Percentiles rank a stretch among this genome's conserved stretches.
These are phyloP conservation scores for Diatrype stigma DNA, from an alignment of 2,329 filamentous ascomycete genomes.

Conservation along the genomic window DNA sequence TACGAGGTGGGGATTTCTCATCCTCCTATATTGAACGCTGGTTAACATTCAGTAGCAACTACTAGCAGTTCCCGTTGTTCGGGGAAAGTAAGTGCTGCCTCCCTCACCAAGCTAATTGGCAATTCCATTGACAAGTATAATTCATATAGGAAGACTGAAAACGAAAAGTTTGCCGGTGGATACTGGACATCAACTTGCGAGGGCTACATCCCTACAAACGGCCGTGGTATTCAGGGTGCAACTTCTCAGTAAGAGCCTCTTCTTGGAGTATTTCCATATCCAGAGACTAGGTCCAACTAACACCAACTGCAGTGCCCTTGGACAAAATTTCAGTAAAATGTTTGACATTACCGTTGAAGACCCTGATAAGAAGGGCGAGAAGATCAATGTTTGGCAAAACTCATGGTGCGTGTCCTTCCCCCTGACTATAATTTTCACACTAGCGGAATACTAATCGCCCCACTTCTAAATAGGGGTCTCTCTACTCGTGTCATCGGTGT, in stretches of 20 bases:
- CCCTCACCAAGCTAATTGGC: neutral
- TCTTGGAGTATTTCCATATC: too few relatives aligned
- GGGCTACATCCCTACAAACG: constrained; percentile 93
- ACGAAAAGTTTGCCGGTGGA: constrained; percentile 96
- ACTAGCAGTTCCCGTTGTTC: constrained; percentile 89
- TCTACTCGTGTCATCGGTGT: constrained; percentile 96
- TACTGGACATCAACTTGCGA: constrained; percentile 97
- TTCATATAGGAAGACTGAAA: constrained; percentile 71
- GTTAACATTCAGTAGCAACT: constrained; percentile 49
- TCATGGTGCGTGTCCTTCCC: constrained; percentile 56
- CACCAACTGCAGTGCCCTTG: constrained; percentile 45
- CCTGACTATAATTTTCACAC: neutral
- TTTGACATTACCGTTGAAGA: constrained; percentile 98
- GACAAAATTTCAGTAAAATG: constrained; percentile 99
- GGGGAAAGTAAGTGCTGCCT: constrained; percentile 49
- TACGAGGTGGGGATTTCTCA: constrained; percentile 55
- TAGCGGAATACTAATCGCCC: neutral
- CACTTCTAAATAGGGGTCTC: constrained; percentile 57
- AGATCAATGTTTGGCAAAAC: constrained; percentile 94
- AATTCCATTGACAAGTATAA: neutral
- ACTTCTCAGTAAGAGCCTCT: constrained; percentile 70
- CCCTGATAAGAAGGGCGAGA: constrained; percentile 72
- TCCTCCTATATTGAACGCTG: neutral
- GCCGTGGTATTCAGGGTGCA: constrained; percentile 91
- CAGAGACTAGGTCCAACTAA: constrained; percentile 1